phyloP scores from a whole-genome alignment of 768 basidiomycete species.

The Boletus pseudo-olivaceus region DNA sequence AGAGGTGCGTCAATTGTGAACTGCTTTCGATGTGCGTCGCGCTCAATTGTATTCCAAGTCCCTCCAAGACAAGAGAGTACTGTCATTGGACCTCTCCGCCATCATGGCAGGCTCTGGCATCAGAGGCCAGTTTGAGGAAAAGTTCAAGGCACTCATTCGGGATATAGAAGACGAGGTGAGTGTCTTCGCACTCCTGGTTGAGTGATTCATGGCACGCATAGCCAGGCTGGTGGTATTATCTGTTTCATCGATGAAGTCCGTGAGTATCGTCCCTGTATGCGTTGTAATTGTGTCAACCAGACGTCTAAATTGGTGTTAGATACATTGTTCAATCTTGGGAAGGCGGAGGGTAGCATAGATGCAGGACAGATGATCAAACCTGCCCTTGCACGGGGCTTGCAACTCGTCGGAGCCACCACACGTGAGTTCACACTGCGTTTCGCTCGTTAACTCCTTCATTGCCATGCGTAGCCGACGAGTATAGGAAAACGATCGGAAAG shows the following conservation, averaged over 20 bases:
- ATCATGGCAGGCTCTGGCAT: conserved; percentile 90
- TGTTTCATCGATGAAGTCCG: conserved; percentile 96
- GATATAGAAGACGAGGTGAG: conserved; percentile 81
- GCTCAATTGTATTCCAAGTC: conserved; percentile 46
- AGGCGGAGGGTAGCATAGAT: conserved; percentile 88
- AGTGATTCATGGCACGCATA: conserved; percentile 12
- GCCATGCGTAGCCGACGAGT: conserved; percentile 60
- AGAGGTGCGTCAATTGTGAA: conserved; percentile 49
- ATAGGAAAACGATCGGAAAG: conserved; percentile 87
- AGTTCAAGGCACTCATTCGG: conserved; percentile 84
- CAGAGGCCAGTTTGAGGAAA: conserved; percentile 90
- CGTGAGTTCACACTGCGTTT: conserved; percentile 42
- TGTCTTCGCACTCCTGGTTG: conserved; percentile 23
- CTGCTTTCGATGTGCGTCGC: background rate
- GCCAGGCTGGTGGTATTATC: conserved; percentile 70
- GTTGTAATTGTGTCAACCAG: background rate
- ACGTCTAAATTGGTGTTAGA: conserved; percentile 37
- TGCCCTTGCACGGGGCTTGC: conserved; percentile 80
- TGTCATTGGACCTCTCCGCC: conserved; percentile 79
- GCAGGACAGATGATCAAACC: conserved; percentile 95
- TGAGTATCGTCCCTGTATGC: conserved; percentile 39
- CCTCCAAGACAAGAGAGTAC: conserved; percentile 80
- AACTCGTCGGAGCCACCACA: conserved; percentile 89
- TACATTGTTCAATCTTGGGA: conserved; percentile 82
- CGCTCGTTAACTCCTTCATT: background rate